These are phyloP conservation scores for Yarrowia osloensis DNA, from an alignment of 805 yeast species.

Conservation along the genomic window DNA sequence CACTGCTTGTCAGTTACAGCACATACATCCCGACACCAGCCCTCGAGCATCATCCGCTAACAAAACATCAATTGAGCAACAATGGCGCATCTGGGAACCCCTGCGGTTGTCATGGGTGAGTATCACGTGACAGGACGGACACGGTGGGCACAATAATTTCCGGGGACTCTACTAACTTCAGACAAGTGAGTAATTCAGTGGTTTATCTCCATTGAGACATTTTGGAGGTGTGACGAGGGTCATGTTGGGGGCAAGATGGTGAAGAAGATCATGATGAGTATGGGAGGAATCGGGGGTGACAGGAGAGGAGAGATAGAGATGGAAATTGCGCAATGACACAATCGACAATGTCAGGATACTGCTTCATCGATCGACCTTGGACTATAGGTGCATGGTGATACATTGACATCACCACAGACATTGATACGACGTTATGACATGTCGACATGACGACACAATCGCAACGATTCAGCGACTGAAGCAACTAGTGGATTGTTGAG, in stretches of 20 bases:
- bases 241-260: background rate
- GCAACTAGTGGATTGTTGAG: background rate
- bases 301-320: background rate
- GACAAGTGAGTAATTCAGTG: slow-evolving; percentile 30
- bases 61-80: slow-evolving; percentile 25
- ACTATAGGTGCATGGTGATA: background rate
- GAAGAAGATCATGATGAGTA: background rate
- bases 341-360: no score
- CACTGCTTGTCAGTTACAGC: slow-evolving; percentile 24
- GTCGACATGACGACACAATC: background rate
- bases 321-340: background rate
- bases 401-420: background rate
- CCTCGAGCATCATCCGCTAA: slow-evolving; percentile 5
- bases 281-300: background rate
- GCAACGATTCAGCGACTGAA: background rate
- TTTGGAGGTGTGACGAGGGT: background rate
- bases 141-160: background rate
- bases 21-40: slow-evolving; percentile 26
- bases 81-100: slow-evolving; percentile 45
- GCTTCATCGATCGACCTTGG: background rate
- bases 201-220: slow-evolving; percentile 18
- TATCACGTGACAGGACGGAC: slow-evolving; percentile 35
- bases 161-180: slow-evolving; percentile 1
- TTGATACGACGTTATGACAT: background rate
- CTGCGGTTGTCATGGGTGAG: slow-evolving; percentile 95